Evolutionary conservation across 306 rosid species (phyloP), one percentile per base, ranked within the genome.

Genomic region (Argentina anserina): DNA sequence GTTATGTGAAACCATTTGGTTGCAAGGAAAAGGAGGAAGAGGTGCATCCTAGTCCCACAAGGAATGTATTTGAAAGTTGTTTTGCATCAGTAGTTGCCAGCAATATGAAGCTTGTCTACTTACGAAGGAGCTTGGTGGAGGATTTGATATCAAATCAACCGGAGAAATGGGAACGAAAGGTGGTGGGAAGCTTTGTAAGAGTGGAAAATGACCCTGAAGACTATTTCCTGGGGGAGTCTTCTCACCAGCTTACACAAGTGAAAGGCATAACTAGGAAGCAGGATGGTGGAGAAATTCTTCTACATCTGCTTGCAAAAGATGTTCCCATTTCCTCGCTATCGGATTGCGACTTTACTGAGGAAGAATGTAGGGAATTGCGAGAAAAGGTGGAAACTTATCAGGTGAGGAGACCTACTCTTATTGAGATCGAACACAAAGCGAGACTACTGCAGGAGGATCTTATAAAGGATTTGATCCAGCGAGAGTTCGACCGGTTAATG

Each of bases 321-420:
- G 72, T 89, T 65, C 76, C 75, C 28, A 69, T 87, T 47, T 76
- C 87, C 17, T 77, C 72, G 64, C 85, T 92, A 8, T 87, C 89
- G 7, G 90, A 89, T 73, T 76, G 69, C 25, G 89, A 86, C 70
- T 60, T 92, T 74, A 87, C 85, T 8, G 88, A 92, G 88, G 96
- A 61, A 17, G 43, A 61, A 33, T 61, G 67, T 9, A 10, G 11
- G 25, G 43, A 61, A 18, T 33, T 31, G 0, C 23, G 7, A 33
- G 26, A 34, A 34, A 31, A 1, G 6, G 67, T 61, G 42, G 26
- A 33, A 25, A 61, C 8, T 31, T 1, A 9, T 17, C 7, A 2
- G 42, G 25, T 31, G 6, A 61, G 42, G 42, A 61, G 67, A 18
- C 67, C 42, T 31, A 61, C 67, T 7, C 42, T 61, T 18, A 42